Evolutionary conservation across 2,329 filamentous ascomycete species (phyloP).

Genomic region (Colletotrichum zoysiae): DNA sequence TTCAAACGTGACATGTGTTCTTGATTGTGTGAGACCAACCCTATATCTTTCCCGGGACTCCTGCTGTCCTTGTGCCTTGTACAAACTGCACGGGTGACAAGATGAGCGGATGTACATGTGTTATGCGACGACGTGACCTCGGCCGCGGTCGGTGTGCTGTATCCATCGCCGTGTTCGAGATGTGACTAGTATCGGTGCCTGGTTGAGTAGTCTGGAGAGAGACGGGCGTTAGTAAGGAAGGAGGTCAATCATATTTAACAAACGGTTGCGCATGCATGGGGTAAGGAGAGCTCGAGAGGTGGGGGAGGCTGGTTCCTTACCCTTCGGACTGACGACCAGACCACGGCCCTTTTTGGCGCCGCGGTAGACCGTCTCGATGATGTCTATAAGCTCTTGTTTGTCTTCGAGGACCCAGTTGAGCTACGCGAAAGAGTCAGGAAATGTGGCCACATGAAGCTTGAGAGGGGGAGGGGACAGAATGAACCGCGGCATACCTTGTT

Average conservation of each 20-base stretch:
- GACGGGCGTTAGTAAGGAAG: not conserved
- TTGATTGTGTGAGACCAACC: conserved; percentile 47
- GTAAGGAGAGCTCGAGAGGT: not conserved
- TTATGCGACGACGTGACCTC: not conserved
- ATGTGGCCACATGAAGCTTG: not conserved
- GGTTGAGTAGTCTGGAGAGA: conserved; percentile 49
- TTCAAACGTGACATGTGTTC: conserved; percentile 18
- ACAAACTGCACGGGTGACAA: not conserved
- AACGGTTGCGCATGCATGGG: not conserved
- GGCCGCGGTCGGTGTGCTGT: not conserved
- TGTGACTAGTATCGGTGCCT: conserved; percentile 52
- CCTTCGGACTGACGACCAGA: conserved; percentile 96
- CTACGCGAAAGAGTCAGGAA: not conserved
- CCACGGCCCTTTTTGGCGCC: conserved; percentile 98
- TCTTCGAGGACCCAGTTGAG: conserved; percentile 87
- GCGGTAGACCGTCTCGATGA: conserved; percentile 96
- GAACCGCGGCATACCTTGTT: conserved; percentile 95
- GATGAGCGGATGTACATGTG: not conserved
- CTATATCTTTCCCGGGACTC: conserved; percentile 35
- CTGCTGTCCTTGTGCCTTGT: not conserved
- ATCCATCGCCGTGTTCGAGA: conserved; percentile 8
- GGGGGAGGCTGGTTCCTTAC: conserved; percentile 8
- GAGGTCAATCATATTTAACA: not conserved
- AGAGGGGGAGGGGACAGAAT: conserved; percentile 44
- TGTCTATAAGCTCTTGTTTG: conserved; percentile 98